Percentiles rank a stretch among this genome's conserved stretches.
Evolutionary conservation across 441 rosid species (phyloP).

Genomic region (Euphorbia corollata): DNA sequence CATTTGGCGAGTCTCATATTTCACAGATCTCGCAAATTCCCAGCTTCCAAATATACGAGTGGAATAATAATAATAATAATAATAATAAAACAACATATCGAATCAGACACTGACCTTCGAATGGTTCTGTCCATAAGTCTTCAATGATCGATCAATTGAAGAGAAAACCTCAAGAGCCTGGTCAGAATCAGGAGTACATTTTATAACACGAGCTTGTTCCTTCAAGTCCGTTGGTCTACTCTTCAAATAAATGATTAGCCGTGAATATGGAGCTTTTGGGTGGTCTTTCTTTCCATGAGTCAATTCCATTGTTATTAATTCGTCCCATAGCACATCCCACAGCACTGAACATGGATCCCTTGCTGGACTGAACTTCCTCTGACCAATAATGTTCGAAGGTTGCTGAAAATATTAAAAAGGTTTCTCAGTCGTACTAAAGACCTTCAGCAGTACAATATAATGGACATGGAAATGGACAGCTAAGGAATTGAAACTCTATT

Average conservation of each 20-base stretch:
- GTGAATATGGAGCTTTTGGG: constrained; percentile 64
- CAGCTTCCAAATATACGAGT: neutral
- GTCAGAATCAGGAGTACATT: constrained; percentile 62
- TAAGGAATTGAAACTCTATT: neutral
- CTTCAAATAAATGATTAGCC: constrained; percentile 50
- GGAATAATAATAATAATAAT: neutral
- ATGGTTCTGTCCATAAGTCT: constrained; percentile 49
- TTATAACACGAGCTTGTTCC: constrained; percentile 65
- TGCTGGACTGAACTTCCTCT: constrained; percentile 81
- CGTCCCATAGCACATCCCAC: constrained; percentile 57
- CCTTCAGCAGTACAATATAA: no score
- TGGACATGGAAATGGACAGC: no score
- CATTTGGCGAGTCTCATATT: neutral
- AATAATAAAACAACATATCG: constrained; percentile 3
- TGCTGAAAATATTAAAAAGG: constrained; percentile 44
- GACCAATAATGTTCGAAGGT: constrained; percentile 76
- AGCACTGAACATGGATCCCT: constrained; percentile 88
- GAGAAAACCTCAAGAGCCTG: constrained; percentile 72
- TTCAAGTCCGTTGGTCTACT: constrained; percentile 48
- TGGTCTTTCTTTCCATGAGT: constrained; percentile 78
- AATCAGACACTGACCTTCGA: constrained; percentile 43
- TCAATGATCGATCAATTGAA: constrained; percentile 65
- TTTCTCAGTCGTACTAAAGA: constrained; percentile 33
- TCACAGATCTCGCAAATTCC: neutral
- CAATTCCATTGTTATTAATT: constrained; percentile 79